Conservation (phyloP, 768 basidiomycete species). For the Trametes cubensis region DNA sequence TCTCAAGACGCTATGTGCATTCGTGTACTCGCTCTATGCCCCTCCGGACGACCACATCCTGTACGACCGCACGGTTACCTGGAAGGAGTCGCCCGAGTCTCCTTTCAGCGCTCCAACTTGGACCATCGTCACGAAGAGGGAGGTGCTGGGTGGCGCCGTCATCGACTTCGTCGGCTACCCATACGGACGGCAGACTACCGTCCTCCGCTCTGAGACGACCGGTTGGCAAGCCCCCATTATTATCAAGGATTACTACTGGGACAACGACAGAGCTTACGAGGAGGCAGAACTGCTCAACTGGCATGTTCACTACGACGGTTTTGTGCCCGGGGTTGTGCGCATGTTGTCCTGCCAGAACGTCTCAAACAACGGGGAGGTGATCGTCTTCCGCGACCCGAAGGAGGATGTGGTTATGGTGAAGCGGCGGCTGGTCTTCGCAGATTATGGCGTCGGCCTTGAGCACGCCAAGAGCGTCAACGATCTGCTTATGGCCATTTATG, state of each 20-base stretch:
- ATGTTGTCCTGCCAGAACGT: neutral
- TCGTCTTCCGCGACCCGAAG: neutral
- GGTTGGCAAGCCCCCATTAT: neutral
- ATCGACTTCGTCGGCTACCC: neutral
- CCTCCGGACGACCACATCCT: slow-evolving; percentile 11
- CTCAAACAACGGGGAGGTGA: neutral
- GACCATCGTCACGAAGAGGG: neutral
- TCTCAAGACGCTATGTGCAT: neutral
- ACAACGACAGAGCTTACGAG: slow-evolving; percentile 38
- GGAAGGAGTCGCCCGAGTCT: neutral
- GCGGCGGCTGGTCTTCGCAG: too few species aligned
- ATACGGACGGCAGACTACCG: slow-evolving; percentile 4
- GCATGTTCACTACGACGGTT: neutral
- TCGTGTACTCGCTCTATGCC: slow-evolving; percentile 7
- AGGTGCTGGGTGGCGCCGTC: neutral
- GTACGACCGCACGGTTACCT: slow-evolving; percentile 1
- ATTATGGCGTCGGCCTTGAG: too few species aligned
- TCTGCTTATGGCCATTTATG: too few species aligned
- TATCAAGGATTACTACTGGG: neutral
- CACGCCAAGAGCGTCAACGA: too few species aligned
- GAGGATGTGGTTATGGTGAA: too few species aligned
- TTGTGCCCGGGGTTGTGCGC: slow-evolving; percentile 1
- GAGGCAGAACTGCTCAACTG: slow-evolving; percentile 46
- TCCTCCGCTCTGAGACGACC: neutral
- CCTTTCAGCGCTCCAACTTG: neutral